Conservation (phyloP, 495 filamentous ascomycete species). For the Penicillium malachiteum region DNA sequence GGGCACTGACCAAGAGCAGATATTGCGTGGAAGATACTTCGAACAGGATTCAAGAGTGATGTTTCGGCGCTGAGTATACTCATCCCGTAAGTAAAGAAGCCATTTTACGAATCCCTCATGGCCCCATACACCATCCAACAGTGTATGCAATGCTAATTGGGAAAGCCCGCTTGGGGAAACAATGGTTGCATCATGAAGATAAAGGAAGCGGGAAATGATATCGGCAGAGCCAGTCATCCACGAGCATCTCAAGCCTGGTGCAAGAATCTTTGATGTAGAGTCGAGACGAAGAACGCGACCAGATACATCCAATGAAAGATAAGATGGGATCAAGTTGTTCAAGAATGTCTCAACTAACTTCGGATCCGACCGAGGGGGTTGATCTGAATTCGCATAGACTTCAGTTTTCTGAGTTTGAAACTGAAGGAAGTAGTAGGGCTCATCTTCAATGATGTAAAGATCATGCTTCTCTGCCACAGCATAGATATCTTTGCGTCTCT, state of each 20-base stretch:
- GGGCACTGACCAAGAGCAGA: constrained; percentile 72
- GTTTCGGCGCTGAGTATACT: constrained; percentile 57
- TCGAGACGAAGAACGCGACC: constrained; percentile 59
- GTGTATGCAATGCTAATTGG: constrained; percentile 72
- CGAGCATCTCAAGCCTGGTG: constrained; percentile 50
- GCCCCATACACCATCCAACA: constrained; percentile 83
- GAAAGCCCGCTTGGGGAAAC: constrained; percentile 75
- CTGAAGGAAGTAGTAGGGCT: constrained; percentile 42
- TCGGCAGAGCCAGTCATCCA: constrained; percentile 63
- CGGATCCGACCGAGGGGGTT: neutral
- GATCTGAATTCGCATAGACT: neutral
- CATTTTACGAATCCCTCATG: constrained; percentile 76
- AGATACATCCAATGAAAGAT: constrained; percentile 50
- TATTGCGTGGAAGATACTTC: constrained; percentile 60
- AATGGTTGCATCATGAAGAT: constrained; percentile 64
- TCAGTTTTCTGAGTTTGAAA: neutral
- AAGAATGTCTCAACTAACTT: neutral
- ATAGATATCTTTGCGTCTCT: no score
- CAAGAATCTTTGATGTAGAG: constrained; percentile 57
- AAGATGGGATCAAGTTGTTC: constrained; percentile 42
- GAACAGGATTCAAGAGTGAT: constrained; percentile 60
- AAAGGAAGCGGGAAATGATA: constrained; percentile 65
- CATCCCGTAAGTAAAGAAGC: constrained; percentile 66
- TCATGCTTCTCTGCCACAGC: no score
- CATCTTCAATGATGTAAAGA: no score